These are phyloP conservation scores for Prunus padus DNA, from an alignment of 306 rosid species.

Conservation along the genomic window DNA sequence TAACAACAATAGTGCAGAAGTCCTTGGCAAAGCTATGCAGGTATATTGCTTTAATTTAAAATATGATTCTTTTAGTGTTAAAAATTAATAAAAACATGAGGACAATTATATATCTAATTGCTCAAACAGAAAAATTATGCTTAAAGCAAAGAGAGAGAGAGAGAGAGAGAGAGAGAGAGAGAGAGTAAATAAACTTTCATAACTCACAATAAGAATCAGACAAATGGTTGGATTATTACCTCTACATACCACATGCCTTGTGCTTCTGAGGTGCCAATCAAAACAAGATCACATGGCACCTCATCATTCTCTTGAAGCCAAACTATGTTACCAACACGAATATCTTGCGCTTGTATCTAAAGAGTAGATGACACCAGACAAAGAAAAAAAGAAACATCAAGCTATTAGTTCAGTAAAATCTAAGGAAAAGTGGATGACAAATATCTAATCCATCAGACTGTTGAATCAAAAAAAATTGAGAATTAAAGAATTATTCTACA, in stretches of 20 bases:
- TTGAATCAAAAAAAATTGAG: background rate
- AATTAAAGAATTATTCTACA: background rate
- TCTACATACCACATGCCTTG: slow-evolving; percentile 93
- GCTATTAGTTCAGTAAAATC: slow-evolving; percentile 23
- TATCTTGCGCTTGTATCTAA: slow-evolving; percentile 92
- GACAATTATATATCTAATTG: no score
- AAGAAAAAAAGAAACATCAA: slow-evolving; percentile 7
- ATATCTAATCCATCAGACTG: slow-evolving; percentile 4
- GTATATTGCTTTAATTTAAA: no score
- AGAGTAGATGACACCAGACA: slow-evolving; percentile 29
- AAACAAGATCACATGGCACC: slow-evolving; percentile 96
- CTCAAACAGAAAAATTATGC: no score
- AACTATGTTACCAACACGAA: slow-evolving; percentile 81
- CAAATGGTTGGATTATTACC: slow-evolving; percentile 45
- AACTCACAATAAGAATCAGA: slow-evolving; percentile 2
- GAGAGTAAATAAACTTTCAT: no score
- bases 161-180: no score
- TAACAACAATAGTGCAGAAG: no score
- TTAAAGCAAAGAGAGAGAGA: no score
- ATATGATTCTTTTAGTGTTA: no score
- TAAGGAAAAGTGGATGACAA: slow-evolving; percentile 23
- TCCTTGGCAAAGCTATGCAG: no score
- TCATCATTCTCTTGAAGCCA: slow-evolving; percentile 99
- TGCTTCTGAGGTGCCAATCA: slow-evolving; percentile 91
- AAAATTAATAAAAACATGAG: no score